These are phyloP conservation scores for Taphrina pruni DNA, from an alignment of 1,139 yeast species.

Conservation along the genomic window DNA sequence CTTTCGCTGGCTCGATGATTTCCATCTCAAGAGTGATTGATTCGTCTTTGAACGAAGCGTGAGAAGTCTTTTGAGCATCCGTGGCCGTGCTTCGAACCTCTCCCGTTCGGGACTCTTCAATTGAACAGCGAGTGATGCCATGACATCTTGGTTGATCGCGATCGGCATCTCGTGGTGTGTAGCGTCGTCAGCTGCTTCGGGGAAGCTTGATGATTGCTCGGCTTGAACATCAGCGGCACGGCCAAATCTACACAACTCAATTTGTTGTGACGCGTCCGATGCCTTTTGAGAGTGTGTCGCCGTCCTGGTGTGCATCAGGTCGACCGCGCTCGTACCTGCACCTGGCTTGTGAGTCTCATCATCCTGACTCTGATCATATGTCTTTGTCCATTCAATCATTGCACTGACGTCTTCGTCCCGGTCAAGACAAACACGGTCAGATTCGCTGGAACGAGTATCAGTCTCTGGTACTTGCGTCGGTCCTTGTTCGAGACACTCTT, in stretches of 20 bases:
- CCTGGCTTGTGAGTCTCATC: neutral
- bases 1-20: neutral
- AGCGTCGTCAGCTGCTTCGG: neutral
- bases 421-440: neutral
- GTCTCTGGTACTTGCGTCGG: neutral
- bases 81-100: neutral
- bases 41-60: neutral
- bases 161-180: neutral
- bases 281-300: conserved; percentile 1
- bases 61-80: conserved; percentile 2
- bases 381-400: conserved; percentile 20
- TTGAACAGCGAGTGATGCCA: neutral
- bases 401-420: conserved; percentile 7
- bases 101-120: neutral
- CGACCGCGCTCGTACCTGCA: neutral
- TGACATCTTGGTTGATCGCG: neutral
- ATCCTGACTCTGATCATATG: conserved; percentile 6
- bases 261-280: neutral
- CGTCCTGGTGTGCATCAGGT: neutral
- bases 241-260: conserved; percentile 4
- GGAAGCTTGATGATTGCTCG: neutral
- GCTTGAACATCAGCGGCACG: neutral
- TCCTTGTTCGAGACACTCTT: neutral
- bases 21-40: neutral
- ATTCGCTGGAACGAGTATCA: neutral